Evolutionary conservation across 2,329 filamentous ascomycete species (phyloP), one percentile per base, ranked within the genome.

Genomic region (Fusarium sulawesiense): DNA sequence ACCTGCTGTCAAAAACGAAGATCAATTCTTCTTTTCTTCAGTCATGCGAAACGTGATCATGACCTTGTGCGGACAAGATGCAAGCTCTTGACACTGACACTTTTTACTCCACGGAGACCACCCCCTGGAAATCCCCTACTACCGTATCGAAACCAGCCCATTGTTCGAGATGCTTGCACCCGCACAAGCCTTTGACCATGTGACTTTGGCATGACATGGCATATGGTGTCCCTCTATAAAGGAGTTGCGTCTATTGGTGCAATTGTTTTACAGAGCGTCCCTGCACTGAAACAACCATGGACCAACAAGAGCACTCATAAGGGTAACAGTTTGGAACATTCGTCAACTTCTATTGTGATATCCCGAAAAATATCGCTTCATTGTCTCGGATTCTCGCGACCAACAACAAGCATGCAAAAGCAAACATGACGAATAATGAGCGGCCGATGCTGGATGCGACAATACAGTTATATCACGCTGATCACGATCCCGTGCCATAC

Each of bases 121-220:
- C 70, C 65, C 71, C 48, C 23, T 20, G 9, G 13, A n/a, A 37
- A 12, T 18, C 30, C 30, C 48, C 20, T 50, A 34, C 34, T n/a
- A 50, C 47, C 25, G 47, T 34, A 45, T 56, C 56, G 18, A 37
- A 18, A 4, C 34, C 34, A 37, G 34, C 56, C 67, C 60, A 64
- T 49, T 47, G 18, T 55, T 42, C 54, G 16, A 48, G 50, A 59
- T 73, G 64, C 71, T 56, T 74, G 64, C 65, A 65, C 63, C 73
- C 73, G 71, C 73, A 72, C 73, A 66, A 65, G 67, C 68, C 63
- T 50, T 16, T 12, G 60, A 70, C 37, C 73, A 75, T 75, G 73
- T 75, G 73, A 75, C 70, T 45, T 68, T 75, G 73, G 70, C 70
- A 41, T 61, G 50, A 37, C 29, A 29, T 13, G 29, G 2, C 58